Conservation (phyloP, 2,329 filamentous ascomycete genomes). For the Scytalidium lignicola region DNA sequence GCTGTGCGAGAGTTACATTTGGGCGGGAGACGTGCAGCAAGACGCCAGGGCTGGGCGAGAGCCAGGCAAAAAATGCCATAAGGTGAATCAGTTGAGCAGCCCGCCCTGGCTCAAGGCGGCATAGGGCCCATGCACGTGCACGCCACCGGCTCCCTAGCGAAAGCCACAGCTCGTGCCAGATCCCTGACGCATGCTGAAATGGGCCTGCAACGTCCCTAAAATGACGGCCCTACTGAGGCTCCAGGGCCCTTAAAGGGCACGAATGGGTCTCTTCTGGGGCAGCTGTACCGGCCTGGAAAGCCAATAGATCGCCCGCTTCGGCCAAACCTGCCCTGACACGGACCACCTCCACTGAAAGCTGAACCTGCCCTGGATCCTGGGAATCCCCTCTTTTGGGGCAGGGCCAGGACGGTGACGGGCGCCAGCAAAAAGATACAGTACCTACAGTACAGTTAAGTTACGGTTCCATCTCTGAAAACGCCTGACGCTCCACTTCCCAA, state of each 20-base stretch:
- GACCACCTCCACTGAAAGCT: not conserved
- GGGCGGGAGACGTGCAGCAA: not conserved
- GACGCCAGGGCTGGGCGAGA: not conserved
- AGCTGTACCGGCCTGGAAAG: not conserved
- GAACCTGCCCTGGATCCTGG: too few relatives aligned
- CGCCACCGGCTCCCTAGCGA: not conserved
- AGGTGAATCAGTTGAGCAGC: not conserved
- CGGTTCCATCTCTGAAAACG: not conserved
- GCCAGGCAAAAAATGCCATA: not conserved
- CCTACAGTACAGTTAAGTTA: too few relatives aligned
- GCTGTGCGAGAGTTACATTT: slow-evolving; percentile 13
- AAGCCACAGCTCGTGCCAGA: not conserved
- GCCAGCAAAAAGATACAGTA: too few relatives aligned
- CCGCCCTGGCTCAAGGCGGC: not conserved
- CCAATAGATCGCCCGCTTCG: not conserved
- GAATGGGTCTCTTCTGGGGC: not conserved
- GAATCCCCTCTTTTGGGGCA: too few relatives aligned
- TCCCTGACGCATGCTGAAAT: not conserved
- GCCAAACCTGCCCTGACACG: not conserved
- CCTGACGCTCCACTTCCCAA: not conserved
- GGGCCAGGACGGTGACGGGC: too few relatives aligned
- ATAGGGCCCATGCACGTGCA: not conserved
- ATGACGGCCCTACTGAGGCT: not conserved
- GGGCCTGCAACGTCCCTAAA: not conserved
- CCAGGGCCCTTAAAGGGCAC: not conserved